phyloP scores from a whole-genome alignment of 208 protist genomes.

The Leishmania turanica region DNA sequence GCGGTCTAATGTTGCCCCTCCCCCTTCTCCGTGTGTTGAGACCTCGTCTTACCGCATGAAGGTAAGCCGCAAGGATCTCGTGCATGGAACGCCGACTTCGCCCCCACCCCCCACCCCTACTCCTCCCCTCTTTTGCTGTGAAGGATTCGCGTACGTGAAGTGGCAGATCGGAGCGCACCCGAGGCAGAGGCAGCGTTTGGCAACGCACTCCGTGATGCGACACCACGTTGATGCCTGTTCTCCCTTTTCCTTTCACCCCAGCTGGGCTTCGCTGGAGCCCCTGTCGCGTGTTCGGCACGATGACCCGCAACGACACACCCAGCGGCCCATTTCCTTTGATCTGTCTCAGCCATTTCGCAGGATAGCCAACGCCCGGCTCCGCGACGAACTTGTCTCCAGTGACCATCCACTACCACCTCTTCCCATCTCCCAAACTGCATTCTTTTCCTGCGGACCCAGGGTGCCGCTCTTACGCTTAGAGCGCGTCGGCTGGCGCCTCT shows the following conservation, averaged over 20 bases:
- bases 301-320: not conserved
- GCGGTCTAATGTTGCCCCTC: slow-evolving; percentile 4
- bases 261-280: not conserved
- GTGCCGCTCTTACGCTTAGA: too few species aligned
- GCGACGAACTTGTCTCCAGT: not conserved
- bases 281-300: not conserved
- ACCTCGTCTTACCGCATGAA: not conserved
- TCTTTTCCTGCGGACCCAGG: not conserved
- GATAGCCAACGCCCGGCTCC: not conserved
- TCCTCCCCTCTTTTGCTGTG: not conserved
- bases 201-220: not conserved
- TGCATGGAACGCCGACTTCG: not conserved
- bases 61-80: not conserved
- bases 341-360: not conserved
- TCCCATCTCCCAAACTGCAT: not conserved
- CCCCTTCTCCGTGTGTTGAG: not conserved
- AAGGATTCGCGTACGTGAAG: not conserved
- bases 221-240: not conserved
- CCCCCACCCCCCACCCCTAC: not conserved
- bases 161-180: not conserved
- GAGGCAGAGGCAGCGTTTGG: not conserved
- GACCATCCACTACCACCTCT: not conserved
- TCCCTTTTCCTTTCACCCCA: not conserved
- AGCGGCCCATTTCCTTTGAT: not conserved
- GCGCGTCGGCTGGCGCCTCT: too few species aligned